Evolutionary conservation across 2,329 filamentous ascomycete species (phyloP), one percentile per base, ranked within the genome.

Genomic region (Biscogniauxia sp.): DNA sequence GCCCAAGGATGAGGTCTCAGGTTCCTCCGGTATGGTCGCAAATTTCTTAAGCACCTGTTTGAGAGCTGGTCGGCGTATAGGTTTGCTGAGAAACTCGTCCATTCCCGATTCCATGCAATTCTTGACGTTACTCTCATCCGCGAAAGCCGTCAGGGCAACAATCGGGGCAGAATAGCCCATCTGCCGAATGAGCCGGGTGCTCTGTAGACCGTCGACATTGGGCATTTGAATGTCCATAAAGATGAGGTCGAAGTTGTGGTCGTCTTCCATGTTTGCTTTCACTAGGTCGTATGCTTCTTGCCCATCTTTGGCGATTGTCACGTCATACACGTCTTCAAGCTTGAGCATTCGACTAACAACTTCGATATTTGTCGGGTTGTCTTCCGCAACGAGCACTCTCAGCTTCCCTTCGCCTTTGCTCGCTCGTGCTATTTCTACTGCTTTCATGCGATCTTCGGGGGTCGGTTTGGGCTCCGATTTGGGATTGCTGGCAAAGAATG

Each of bases 141-240:
- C 88, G 70, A 96, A 97, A 2, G 93, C 93, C 11, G 93, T 96
- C 52, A 97, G 78, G 0, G 93, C 93, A 15, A 97, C 92, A 63
- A 97, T 97, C 0, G 93, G 93, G 1, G 90, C 90, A 11, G 84
- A 87, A 76, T 95, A 97, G 1, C 93, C 93, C 79, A 94, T 90
- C 72, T 92, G 81, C 6, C 93, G 86, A 68, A 97, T 97, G 37
- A 96, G 79, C 9, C 89, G 85, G 0, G 93, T 97, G 53, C 90
- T 93, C 73, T 97, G 89, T 23, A 97, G 79, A 1, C 93, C 93
- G 70, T 97, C 93, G 15, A 97, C 83, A 64, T 95, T 96, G 3
- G 93, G 93, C 93, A 97, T 97, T 76, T 91, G 92, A 7, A 97
- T 89, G 69, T 97, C 93, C 93, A 97, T 97, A 72, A 97, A 95